phyloP scores from a whole-genome alignment of 2,329 filamentous ascomycete genomes.

The Arachnomyces sp. region DNA sequence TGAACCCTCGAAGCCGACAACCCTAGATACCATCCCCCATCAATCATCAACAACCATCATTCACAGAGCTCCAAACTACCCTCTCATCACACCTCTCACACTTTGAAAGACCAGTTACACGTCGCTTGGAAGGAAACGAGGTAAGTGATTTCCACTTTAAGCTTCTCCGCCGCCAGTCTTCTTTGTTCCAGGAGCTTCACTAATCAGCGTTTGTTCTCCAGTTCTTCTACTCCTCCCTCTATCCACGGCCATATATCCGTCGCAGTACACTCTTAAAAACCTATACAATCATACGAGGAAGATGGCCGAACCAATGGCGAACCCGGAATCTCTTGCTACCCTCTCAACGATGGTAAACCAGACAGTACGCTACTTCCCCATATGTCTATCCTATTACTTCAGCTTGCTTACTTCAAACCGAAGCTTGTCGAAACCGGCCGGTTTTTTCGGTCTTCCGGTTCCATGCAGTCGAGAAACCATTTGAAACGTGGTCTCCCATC shows the following conservation, averaged over 20 bases:
- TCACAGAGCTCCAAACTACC: no score
- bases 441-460: slow-evolving; percentile 31
- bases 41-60: no score
- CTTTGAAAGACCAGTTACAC: no score
- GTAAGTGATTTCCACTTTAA: no score
- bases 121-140: no score
- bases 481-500: slow-evolving; percentile 31
- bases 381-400: slow-evolving; percentile 2
- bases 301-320: slow-evolving; percentile 12
- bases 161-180: no score
- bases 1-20: no score
- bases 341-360: slow-evolving; percentile 30
- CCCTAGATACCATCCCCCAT: no score
- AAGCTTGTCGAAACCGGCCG: slow-evolving; percentile 36
- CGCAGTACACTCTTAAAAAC: background rate
- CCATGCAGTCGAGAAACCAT: slow-evolving; percentile 26
- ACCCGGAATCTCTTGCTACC: slow-evolving; percentile 29
- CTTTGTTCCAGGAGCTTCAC: no score
- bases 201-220: slow-evolving; percentile 6
- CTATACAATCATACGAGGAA: background rate
- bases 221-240: background rate
- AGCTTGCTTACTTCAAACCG: slow-evolving; percentile 10
- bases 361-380: slow-evolving; percentile 21
- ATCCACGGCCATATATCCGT: slow-evolving; percentile 1
- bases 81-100: no score